phyloP scores from a whole-genome alignment of 257 asterid genomes.

The Solanum arcanum region DNA sequence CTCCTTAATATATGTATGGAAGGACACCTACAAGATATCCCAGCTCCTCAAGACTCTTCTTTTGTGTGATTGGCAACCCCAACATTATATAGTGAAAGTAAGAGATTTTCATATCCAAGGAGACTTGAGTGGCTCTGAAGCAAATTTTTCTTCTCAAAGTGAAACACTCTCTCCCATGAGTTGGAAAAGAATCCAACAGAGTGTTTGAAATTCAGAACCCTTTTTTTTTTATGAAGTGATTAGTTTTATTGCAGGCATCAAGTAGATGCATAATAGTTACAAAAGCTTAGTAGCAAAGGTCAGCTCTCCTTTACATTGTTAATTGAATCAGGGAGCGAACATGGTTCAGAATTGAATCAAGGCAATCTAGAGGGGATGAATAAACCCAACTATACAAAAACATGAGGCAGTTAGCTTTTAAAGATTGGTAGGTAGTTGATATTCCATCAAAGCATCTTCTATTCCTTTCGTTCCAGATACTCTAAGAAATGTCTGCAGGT shows the following conservation, averaged over 20 bases:
- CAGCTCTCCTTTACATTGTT: neutral
- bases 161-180: too few relatives aligned
- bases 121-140: too few relatives aligned
- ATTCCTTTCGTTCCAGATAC: too few relatives aligned
- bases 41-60: neutral
- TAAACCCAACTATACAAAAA: neutral
- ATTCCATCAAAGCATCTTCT: too few relatives aligned
- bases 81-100: constrained; percentile 19
- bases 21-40: neutral
- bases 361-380: neutral
- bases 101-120: constrained; percentile 82
- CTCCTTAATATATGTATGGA: neutral
- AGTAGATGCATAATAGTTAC: neutral
- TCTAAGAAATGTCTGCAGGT: too few relatives aligned
- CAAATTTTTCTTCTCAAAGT: too few relatives aligned
- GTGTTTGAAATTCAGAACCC: too few relatives aligned
- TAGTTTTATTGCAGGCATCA: neutral
- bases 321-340: neutral
- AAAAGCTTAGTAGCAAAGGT: neutral
- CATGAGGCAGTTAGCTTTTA: neutral
- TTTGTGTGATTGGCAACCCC: neutral
- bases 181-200: too few relatives aligned
- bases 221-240: neutral
- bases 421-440: neutral
- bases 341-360: neutral